Percentiles rank a stretch among this genome's conserved stretches.
Evolutionary conservation across 768 basidiomycete genomes (phyloP).

Genomic region (Suillus variegatus): DNA sequence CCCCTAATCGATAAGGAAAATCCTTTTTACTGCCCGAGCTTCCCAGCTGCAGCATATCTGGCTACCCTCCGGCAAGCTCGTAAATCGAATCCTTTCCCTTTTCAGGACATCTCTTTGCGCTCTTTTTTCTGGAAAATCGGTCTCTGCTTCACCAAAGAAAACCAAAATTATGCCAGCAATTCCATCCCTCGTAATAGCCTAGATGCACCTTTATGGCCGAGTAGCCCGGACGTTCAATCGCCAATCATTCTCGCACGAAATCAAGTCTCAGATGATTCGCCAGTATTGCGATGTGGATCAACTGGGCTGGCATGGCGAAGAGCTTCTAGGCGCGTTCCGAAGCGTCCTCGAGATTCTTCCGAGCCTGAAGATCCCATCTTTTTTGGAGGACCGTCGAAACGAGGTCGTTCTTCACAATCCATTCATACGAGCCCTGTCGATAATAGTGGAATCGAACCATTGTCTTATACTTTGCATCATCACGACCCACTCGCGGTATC

Average conservation of each 20-base stretch:
- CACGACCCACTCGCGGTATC: neutral
- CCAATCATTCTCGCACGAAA: slow-evolving; percentile 4
- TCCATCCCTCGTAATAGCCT: neutral
- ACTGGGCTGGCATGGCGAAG: slow-evolving; percentile 2
- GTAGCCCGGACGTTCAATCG: slow-evolving; percentile 3
- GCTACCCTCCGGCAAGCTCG: slow-evolving; percentile 41
- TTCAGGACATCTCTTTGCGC: slow-evolving; percentile 10
- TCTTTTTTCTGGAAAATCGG: slow-evolving; percentile 11
- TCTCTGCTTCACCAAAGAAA: neutral
- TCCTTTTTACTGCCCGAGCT: slow-evolving; percentile 56
- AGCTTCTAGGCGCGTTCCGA: neutral
- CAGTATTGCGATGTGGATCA: neutral
- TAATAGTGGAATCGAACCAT: neutral
- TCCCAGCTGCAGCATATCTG: slow-evolving; percentile 49
- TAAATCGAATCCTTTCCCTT: slow-evolving; percentile 17
- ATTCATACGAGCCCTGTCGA: slow-evolving; percentile 1
- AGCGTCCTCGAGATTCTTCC: neutral
- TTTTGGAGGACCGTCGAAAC: neutral
- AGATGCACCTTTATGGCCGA: slow-evolving; percentile 1
- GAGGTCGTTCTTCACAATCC: slow-evolving; percentile 1
- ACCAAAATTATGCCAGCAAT: neutral
- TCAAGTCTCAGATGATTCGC: slow-evolving; percentile 16
- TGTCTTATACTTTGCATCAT: neutral
- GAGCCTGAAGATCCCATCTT: neutral
- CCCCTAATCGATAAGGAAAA: slow-evolving; percentile 56